These are phyloP conservation scores for Neurospora sp. DNA, from an alignment of 495 filamentous ascomycete genomes.

Conservation along the genomic window DNA sequence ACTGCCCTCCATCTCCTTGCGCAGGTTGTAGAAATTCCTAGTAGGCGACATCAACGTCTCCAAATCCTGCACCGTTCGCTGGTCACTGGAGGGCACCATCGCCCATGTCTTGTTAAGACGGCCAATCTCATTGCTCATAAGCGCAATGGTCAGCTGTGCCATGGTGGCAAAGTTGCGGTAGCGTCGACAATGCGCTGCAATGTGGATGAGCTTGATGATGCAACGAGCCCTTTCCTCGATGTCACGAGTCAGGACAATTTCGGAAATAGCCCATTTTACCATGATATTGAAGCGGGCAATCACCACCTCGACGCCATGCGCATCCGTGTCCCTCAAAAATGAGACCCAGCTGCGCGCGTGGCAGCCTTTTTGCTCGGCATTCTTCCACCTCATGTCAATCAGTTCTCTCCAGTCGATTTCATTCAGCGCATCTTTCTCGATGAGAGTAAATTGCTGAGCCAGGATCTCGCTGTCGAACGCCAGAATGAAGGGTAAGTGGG, in stretches of 20 bases:
- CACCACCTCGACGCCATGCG: conserved; percentile 86
- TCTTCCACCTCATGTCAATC: conserved; percentile 86
- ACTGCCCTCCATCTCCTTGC: conserved; percentile 79
- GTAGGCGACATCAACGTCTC: conserved; percentile 78
- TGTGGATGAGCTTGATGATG: conserved; percentile 86
- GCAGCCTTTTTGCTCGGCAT: conserved; percentile 47
- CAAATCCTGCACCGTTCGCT: conserved; percentile 64
- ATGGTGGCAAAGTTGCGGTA: conserved; percentile 95
- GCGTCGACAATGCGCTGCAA: conserved; percentile 72
- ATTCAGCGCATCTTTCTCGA: conserved; percentile 91
- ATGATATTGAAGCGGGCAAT: conserved; percentile 95
- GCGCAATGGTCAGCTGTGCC: conserved; percentile 85
- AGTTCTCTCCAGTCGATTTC: conserved; percentile 98
- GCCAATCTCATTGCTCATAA: conserved; percentile 72
- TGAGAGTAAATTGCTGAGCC: conserved; percentile 88
- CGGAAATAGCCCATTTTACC: conserved; percentile 93
- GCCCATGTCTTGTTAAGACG: conserved; percentile 75
- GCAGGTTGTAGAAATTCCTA: conserved; percentile 80
- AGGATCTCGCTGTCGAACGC: conserved; percentile 83
- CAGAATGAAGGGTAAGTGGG: conserved; percentile 84
- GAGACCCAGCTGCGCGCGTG: conserved; percentile 80
- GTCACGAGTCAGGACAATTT: conserved; percentile 75
- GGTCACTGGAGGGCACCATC: conserved; percentile 60
- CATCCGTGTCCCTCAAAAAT: conserved; percentile 71
- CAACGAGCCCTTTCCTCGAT: conserved; percentile 73